Conservation (phyloP, 2,329 filamentous ascomycete genomes). For the Verticillium klebahnii region DNA sequence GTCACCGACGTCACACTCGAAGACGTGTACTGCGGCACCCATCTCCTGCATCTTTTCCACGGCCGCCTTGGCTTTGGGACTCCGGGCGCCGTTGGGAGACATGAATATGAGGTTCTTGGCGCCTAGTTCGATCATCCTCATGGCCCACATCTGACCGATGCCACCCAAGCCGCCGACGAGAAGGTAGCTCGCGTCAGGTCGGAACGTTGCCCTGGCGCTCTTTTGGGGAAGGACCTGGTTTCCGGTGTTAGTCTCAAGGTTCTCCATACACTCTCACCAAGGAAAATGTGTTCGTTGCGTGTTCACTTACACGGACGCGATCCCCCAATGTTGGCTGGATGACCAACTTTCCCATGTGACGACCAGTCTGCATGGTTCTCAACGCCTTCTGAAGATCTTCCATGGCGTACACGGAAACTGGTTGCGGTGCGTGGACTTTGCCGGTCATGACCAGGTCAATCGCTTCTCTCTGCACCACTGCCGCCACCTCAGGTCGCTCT, state of each 20-base stretch:
- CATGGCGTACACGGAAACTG: slow-evolving; percentile 20
- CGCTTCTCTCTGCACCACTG: neutral
- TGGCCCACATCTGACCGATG: slow-evolving; percentile 15
- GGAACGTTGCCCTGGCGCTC: slow-evolving; percentile 4
- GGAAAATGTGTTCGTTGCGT: neutral
- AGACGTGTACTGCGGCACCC: neutral
- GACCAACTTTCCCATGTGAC: slow-evolving; percentile 33
- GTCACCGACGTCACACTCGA: slow-evolving; percentile 8
- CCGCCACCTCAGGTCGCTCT: neutral
- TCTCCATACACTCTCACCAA: slow-evolving; percentile 1
- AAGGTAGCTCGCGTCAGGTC: slow-evolving; percentile 8
- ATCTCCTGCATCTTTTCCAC: slow-evolving; percentile 12
- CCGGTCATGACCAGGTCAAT: neutral
- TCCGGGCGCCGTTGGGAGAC: slow-evolving; percentile 19
- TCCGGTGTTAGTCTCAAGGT: neutral
- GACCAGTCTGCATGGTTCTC: slow-evolving; percentile 27
- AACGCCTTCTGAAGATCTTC: slow-evolving; percentile 26
- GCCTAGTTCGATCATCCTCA: slow-evolving; percentile 19
- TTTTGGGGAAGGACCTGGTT: slow-evolving; percentile 4
- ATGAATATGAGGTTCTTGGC: slow-evolving; percentile 24
- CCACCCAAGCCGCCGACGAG: slow-evolving; percentile 19
- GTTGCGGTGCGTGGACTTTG: slow-evolving; percentile 11
- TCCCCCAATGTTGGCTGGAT: slow-evolving; percentile 4
- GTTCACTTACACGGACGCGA: neutral
- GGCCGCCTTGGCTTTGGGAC: slow-evolving; percentile 10